Conservation (phyloP, 805 yeast species). For the Nakazawaea peltata region DNA sequence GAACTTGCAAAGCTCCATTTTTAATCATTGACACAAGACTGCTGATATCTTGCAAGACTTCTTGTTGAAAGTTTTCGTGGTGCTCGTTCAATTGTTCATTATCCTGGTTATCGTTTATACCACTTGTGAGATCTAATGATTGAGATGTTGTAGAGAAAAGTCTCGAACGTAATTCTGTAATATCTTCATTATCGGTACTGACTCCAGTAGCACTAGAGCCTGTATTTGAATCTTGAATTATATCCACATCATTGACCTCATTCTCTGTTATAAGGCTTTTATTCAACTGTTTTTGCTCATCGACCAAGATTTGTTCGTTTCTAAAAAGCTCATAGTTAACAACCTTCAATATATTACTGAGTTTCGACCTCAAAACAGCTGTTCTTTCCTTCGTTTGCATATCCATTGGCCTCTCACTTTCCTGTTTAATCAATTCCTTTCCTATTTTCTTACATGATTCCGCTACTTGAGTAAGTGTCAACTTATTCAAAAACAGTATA, state of each 20-base stretch:
- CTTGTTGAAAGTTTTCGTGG: slow-evolving; percentile 8
- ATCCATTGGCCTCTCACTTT: too few relatives aligned
- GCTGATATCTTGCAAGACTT: slow-evolving; percentile 5
- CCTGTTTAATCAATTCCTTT: not conserved
- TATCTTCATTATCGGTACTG: slow-evolving; percentile 4
- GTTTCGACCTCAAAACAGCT: too few relatives aligned
- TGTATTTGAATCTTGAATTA: not conserved
- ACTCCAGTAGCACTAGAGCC: not conserved
- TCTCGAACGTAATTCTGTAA: slow-evolving; percentile 9
- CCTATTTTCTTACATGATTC: slow-evolving; percentile 2
- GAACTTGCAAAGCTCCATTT: not conserved
- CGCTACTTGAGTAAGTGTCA: slow-evolving; percentile 4
- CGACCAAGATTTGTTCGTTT: not conserved
- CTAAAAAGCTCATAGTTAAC: slow-evolving; percentile 4
- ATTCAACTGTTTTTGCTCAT: too few relatives aligned
- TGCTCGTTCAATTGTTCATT: slow-evolving; percentile 3
- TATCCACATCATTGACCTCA: not conserved
- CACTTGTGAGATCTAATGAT: not conserved
- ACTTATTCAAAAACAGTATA: slow-evolving; percentile 2
- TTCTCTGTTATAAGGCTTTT: too few relatives aligned
- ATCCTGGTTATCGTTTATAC: not conserved
- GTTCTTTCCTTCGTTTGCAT: too few relatives aligned
- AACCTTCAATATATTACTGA: too few relatives aligned
- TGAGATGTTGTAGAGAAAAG: slow-evolving; percentile 1
- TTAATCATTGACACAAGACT: slow-evolving; percentile 2